phyloP scores from a whole-genome alignment of 176 grass and related monocot genomes.

The Bolboschoenus planiculmis region DNA sequence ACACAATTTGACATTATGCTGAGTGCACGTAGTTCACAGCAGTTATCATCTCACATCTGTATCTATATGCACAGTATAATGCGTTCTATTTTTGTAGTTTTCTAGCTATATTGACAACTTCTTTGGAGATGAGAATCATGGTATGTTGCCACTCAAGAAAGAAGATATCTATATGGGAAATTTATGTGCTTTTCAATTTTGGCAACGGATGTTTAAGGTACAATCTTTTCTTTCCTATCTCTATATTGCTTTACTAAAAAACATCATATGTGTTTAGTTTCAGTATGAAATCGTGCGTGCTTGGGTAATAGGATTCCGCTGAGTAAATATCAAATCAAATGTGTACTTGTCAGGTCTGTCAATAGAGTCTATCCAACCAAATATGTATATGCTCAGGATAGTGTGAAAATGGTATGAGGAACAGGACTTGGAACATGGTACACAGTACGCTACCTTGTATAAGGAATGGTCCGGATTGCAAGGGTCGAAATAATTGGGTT shows the following conservation, averaged over 20 bases:
- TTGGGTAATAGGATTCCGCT: background rate
- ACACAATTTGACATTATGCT: background rate
- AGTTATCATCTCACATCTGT: slow-evolving; percentile 14
- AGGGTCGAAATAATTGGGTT: background rate
- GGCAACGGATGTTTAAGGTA: slow-evolving; percentile 90
- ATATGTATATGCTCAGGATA: background rate
- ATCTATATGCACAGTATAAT: background rate
- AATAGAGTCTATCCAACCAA: background rate
- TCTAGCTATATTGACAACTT: slow-evolving; percentile 54
- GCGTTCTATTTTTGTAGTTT: slow-evolving; percentile 40
- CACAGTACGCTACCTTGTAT: background rate
- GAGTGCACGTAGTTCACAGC: background rate
- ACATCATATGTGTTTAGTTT: slow-evolving; percentile 15
- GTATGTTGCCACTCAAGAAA: slow-evolving; percentile 51
- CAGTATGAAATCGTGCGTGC: background rate
- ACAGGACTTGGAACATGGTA: background rate
- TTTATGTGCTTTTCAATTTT: slow-evolving; percentile 90
- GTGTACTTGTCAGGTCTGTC: background rate
- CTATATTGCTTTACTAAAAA: slow-evolving; percentile 18
- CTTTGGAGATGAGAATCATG: slow-evolving; percentile 36
- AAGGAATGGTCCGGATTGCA: background rate
- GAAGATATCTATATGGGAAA: slow-evolving; percentile 69
- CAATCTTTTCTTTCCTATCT: slow-evolving; percentile 17
- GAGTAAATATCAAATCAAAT: background rate
- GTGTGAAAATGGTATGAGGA: background rate